A percentile compares a stretch with the other conserved stretches of the same genome.
These are phyloP conservation scores for Hypoxylon sp. DNA, from an alignment of 2,329 filamentous ascomycete species.

Conservation along the genomic window DNA sequence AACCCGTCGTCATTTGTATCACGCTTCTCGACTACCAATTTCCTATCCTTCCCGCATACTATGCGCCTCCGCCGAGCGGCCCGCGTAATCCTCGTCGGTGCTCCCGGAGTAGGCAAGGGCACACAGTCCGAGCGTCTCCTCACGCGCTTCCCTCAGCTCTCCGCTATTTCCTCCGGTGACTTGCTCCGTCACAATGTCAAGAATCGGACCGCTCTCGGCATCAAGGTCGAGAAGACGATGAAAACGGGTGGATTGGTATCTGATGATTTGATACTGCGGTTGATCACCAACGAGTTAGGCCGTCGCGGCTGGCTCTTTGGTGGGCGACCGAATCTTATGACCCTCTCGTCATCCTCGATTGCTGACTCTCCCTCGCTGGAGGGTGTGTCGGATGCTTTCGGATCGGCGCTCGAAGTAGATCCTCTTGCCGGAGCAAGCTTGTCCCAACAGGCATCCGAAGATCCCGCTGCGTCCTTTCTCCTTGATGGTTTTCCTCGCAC, in stretches of 20 bases:
- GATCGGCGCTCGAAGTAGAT: slow-evolving; percentile 51
- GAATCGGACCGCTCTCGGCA: slow-evolving; percentile 83
- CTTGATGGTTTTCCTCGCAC: slow-evolving; percentile 97
- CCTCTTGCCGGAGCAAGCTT: slow-evolving; percentile 51
- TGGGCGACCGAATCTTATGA: slow-evolving; percentile 59
- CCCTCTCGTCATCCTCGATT: slow-evolving; percentile 53
- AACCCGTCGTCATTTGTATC: slow-evolving; percentile 8
- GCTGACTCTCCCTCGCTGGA: slow-evolving; percentile 51
- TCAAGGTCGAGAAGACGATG: slow-evolving; percentile 90
- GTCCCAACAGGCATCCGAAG: slow-evolving; percentile 62
- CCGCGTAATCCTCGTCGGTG: slow-evolving; percentile 92
- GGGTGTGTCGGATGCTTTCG: slow-evolving; percentile 50
- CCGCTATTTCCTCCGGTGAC: slow-evolving; percentile 93
- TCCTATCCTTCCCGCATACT: slow-evolving; percentile 38
- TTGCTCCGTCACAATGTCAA: slow-evolving; percentile 92
- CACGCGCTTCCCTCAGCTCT: slow-evolving; percentile 84
- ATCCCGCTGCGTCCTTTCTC: slow-evolving; percentile 86
- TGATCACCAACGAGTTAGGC: slow-evolving; percentile 90
- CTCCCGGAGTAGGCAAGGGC: slow-evolving; percentile 96
- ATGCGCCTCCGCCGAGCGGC: slow-evolving; percentile 82
- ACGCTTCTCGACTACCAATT: slow-evolving; percentile 14
- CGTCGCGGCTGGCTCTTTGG: slow-evolving; percentile 82
- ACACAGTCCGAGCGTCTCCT: slow-evolving; percentile 93
- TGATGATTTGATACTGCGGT: slow-evolving; percentile 87
- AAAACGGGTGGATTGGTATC: slow-evolving; percentile 88